Evolutionary conservation across 2,329 filamentous ascomycete species (phyloP).

Genomic region (Periconia macrospinosa): DNA sequence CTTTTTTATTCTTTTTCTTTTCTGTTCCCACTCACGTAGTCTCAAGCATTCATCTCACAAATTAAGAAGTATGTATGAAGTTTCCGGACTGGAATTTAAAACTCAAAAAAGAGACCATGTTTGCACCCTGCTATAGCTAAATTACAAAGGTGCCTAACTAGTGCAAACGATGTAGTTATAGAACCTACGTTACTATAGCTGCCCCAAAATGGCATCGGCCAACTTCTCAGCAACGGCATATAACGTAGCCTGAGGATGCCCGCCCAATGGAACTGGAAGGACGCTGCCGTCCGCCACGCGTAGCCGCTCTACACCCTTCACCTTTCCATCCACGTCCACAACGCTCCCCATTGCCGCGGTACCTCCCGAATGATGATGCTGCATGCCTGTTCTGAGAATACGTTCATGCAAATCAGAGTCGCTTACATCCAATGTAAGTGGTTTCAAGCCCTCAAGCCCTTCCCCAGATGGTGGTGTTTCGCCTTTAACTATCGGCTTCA

Average conservation of each 20-base stretch:
- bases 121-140: no score
- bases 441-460: conserved; percentile 3
- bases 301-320: conserved; percentile 13
- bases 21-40: no score
- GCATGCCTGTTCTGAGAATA: conserved; percentile 3
- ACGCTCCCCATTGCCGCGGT: conserved; percentile 18
- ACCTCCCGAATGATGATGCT: conserved; percentile 13
- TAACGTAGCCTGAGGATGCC: conserved; percentile 13
- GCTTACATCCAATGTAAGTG: conserved; percentile 3
- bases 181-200: no score
- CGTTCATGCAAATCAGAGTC: conserved; percentile 11
- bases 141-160: no score
- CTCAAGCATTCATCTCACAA: no score
- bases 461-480: conserved; percentile 1
- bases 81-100: no score
- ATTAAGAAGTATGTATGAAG: no score
- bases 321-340: conserved; percentile 11
- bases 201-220: neutral
- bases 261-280: conserved; percentile 12
- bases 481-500: conserved; percentile 1
- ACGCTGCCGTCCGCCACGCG: conserved; percentile 18
- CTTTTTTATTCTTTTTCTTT: no score
- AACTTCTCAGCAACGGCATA: conserved; percentile 19
- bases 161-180: no score
- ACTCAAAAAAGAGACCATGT: no score